Evolutionary conservation across 2,329 filamentous ascomycete species (phyloP).

Genomic region (Clarireedia homoeocarpa): DNA sequence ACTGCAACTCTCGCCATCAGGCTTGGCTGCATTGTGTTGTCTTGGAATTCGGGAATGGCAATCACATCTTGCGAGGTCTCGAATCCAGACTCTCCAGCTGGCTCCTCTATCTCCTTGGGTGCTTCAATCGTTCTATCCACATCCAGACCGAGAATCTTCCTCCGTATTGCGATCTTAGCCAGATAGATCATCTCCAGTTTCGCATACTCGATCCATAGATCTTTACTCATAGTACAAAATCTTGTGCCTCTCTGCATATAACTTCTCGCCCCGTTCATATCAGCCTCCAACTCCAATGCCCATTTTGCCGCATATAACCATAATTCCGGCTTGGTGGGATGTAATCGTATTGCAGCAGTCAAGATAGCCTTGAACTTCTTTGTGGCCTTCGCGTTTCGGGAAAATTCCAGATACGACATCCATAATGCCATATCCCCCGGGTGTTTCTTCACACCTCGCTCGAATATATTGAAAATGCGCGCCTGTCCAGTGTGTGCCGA

Average conservation of each 20-base stretch:
- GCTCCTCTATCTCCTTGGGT: constrained; percentile 39
- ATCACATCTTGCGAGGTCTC: constrained; percentile 40
- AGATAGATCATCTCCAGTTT: constrained; percentile 91
- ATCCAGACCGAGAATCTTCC: constrained; percentile 58
- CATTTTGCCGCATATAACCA: constrained; percentile 81
- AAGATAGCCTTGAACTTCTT: constrained; percentile 59
- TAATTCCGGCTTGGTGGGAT: constrained; percentile 72
- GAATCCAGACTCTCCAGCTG: constrained; percentile 32
- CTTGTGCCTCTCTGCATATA: constrained; percentile 85
- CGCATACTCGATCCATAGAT: constrained; percentile 84
- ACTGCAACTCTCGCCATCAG: constrained; percentile 47
- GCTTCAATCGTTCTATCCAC: constrained; percentile 35
- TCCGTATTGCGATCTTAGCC: constrained; percentile 67
- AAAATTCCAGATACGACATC: constrained; percentile 84
- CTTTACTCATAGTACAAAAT: constrained; percentile 71
- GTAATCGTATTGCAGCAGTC: constrained; percentile 69
- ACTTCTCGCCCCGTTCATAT: constrained; percentile 77
- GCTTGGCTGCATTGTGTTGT: constrained; percentile 37
- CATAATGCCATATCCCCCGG: constrained; percentile 75
- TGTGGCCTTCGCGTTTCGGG: constrained; percentile 57
- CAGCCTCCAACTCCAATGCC: constrained; percentile 68
- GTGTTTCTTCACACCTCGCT: constrained; percentile 77
- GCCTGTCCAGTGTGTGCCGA: constrained; percentile 66
- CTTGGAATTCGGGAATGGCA: constrained; percentile 46
- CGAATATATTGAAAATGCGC: constrained; percentile 82